Base-by-base conservation (phyloP, 345 rosid species). In the Aquilaria yunnanensis region DNA sequence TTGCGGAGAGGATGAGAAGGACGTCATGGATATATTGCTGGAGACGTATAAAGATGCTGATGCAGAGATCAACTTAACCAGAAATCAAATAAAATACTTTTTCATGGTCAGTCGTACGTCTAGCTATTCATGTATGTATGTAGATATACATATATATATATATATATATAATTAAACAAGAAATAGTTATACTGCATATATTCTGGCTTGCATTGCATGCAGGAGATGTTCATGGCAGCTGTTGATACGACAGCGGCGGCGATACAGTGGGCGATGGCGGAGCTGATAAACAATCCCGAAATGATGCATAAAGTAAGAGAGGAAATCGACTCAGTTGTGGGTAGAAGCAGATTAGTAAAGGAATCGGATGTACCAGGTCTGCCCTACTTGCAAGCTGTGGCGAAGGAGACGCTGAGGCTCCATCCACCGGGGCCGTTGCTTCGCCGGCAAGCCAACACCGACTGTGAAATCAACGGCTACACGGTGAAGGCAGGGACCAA, bases 11-110 rank as follows among this genome's bases (percentile, higher is more conserved):
- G 71, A 73, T 50, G 78, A 73, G 57, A 75, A 75, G 47, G 96
- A 89, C 59, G 64, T 83, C 3, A 73, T 85, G 55, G 84, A 79
- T 49, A 85, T 83, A 52, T 74, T 90, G 77, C 49, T 90, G 73
- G 88, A 83, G 75, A 75, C 83, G 7, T 81, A 70, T 23, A 73
- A 67, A 54, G 86, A 86, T 33, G 47, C 78, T 0, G 58, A 64
- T 65, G 77, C 87, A 4, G 91, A 83, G 56, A 65, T 77, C 60
- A 78, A 71, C 59, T n/a, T 86, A 56, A 80, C 89, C 9, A 81
- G 77, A 75, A 69, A 77, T 54, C 85, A 86, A 60, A 81, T 86
- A 73, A 86, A 89, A 59, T 77, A 72, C 61, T 83, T 85, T 78
- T 71, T 86, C 69, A 78, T 85, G 3, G 96, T 86, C 59, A 84